phyloP scores from a whole-genome alignment of 2,329 filamentous ascomycete genomes.

The Venturia nashicola region DNA sequence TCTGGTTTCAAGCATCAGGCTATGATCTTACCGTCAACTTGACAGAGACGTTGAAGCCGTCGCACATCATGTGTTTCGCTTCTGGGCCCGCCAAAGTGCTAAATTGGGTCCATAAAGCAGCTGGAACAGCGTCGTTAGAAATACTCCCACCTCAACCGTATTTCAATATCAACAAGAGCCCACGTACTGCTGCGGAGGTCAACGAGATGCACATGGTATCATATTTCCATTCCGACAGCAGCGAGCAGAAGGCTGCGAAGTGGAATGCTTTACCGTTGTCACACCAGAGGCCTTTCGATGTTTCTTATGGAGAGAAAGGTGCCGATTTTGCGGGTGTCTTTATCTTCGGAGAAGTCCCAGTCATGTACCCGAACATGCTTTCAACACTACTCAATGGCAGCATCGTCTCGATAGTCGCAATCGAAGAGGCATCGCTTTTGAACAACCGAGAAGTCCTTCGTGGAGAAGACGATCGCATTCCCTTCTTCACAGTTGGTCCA shows the following conservation, averaged over 20 bases:
- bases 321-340: conserved; percentile 4
- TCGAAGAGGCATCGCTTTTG: background rate
- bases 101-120: background rate
- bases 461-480: conserved; percentile 3
- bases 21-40: conserved; percentile 1
- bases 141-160: background rate
- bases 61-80: background rate
- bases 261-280: background rate
- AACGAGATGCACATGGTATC: conserved; percentile 3
- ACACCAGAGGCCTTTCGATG: background rate
- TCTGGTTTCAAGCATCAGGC: conserved; percentile 5
- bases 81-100: background rate
- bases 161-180: background rate
- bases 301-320: background rate
- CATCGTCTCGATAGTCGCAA: conserved; percentile 1
- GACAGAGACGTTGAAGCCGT: conserved; percentile 1
- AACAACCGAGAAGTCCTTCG: background rate
- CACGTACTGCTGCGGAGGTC: background rate
- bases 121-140: background rate
- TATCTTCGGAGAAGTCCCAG: conserved; percentile 8
- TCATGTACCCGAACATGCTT: background rate
- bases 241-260: background rate
- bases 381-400: conserved; percentile 6
- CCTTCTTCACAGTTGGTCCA: background rate
- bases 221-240: conserved; percentile 1